These are phyloP conservation scores for Byssoonygena ceratinophila DNA, from an alignment of 2,329 filamentous ascomycete species.

Conservation along the genomic window DNA sequence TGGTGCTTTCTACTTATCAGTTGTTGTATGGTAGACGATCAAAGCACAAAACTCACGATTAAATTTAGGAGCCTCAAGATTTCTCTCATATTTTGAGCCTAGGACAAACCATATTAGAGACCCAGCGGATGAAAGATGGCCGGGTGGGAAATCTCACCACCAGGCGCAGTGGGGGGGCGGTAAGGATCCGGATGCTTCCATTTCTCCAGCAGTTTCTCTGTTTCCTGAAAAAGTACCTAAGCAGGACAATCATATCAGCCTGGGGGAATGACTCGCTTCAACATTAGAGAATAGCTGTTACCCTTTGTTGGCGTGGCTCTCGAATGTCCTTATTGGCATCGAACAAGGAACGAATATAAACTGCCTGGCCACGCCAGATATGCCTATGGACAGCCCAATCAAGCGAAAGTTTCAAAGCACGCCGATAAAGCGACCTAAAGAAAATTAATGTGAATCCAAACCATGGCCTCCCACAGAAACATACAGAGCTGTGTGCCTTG, in stretches of 20 bases:
- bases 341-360: conserved; percentile 91
- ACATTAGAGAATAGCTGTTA: conserved; percentile 32
- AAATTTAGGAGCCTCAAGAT: conserved; percentile 67
- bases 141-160: conserved; percentile 50
- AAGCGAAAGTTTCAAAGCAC: conserved; percentile 81
- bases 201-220: conserved; percentile 73
- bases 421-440: conserved; percentile 68
- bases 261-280: background rate
- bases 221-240: conserved; percentile 74
- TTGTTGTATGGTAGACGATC: background rate
- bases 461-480: conserved; percentile 9
- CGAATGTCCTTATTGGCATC: conserved; percentile 81
- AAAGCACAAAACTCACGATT: conserved; percentile 55
- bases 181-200: conserved; percentile 99
- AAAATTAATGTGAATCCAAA: background rate
- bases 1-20: conserved; percentile 4
- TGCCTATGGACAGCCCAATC: conserved; percentile 92
- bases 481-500: conserved; percentile 30
- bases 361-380: conserved; percentile 87
- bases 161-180: conserved; percentile 75
- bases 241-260: background rate
- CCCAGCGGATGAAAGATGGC: background rate
- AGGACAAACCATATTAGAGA: conserved; percentile 13
- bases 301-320: conserved; percentile 76
- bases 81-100: conserved; percentile 96